A percentile compares a stretch with the other conserved stretches of the same genome.
phyloP scores from a whole-genome alignment of 495 filamentous ascomycete genomes.

The Hyaloscypha hepaticicola region DNA sequence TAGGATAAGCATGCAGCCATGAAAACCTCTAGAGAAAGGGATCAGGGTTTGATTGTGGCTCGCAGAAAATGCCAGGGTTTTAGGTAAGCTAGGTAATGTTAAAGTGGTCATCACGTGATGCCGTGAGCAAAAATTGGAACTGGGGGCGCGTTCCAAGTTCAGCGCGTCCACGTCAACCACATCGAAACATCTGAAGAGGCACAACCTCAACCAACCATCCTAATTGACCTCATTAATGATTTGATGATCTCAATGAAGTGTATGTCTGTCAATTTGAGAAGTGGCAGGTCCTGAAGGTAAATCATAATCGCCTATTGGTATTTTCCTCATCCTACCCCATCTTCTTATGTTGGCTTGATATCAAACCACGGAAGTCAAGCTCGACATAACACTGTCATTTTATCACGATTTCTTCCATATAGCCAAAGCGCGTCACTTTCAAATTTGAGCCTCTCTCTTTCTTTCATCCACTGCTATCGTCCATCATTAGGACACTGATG shows the following conservation, averaged over 20 bases:
- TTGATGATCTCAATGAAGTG: neutral
- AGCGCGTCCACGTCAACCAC: neutral
- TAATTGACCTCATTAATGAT: neutral
- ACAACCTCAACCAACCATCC: neutral
- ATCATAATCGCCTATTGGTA: neutral
- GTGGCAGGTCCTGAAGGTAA: neutral
- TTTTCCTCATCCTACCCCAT: neutral
- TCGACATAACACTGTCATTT: neutral
- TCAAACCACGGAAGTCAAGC: neutral
- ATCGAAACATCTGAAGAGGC: neutral
- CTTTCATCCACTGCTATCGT: neutral
- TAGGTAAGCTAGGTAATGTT: too few species aligned
- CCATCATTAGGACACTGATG: neutral
- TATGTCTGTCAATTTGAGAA: neutral
- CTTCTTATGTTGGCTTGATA: neutral
- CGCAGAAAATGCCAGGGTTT: too few species aligned
- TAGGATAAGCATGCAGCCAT: neutral
- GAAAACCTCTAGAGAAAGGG: neutral
- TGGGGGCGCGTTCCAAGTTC: too few species aligned
- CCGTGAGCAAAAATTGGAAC: too few species aligned
- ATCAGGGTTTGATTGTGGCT: too few species aligned
- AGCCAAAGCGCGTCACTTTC: neutral
- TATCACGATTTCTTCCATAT: neutral
- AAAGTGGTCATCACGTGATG: too few species aligned
- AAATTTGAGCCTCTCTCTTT: neutral